Evolutionary conservation across 495 filamentous ascomycete species (phyloP).

Genomic region (Achaetomiella virescens): DNA sequence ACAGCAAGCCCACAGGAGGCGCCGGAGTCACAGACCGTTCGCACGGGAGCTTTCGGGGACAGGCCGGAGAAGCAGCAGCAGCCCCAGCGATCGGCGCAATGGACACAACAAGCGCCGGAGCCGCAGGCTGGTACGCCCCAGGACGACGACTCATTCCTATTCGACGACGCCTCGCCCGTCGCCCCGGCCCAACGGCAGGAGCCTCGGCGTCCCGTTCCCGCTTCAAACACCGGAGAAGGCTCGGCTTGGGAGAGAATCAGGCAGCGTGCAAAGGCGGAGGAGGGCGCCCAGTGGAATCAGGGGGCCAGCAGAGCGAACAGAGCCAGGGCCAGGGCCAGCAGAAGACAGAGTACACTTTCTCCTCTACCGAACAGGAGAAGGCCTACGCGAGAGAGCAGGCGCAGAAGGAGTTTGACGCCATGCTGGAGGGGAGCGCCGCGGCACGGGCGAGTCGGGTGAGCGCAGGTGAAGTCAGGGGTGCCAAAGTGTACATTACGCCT

Average conservation of each 20-base stretch:
- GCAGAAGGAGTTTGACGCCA: slow-evolving; percentile 43
- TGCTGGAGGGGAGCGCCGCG: slow-evolving; percentile 35
- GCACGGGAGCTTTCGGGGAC: too few relatives aligned
- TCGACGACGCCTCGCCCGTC: slow-evolving; percentile 39
- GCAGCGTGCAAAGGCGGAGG: slow-evolving; percentile 12
- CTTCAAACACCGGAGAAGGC: slow-evolving; percentile 4
- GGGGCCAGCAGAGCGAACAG: not conserved
- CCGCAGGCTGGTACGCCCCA: not conserved
- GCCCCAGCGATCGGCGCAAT: not conserved
- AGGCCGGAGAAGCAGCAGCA: not conserved
- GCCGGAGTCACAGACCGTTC: too few relatives aligned
- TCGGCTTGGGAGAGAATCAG: slow-evolving; percentile 40
- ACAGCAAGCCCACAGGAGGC: too few relatives aligned
- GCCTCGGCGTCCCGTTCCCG: not conserved
- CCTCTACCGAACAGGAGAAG: slow-evolving; percentile 29
- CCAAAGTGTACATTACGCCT: too few relatives aligned
- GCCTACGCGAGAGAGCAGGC: slow-evolving; percentile 37
- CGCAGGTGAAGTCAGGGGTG: slow-evolving; percentile 1
- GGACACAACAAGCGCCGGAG: not conserved
- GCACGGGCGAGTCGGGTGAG: slow-evolving; percentile 19
- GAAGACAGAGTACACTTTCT: slow-evolving; percentile 31
- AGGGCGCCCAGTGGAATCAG: not conserved
- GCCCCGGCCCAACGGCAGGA: slow-evolving; percentile 17
- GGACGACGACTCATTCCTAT: slow-evolving; percentile 29
- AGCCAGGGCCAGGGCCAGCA: slow-evolving; percentile 7